These are phyloP conservation scores for Trichosanthes truncata DNA, from an alignment of 306 rosid species.

Conservation along the genomic window DNA sequence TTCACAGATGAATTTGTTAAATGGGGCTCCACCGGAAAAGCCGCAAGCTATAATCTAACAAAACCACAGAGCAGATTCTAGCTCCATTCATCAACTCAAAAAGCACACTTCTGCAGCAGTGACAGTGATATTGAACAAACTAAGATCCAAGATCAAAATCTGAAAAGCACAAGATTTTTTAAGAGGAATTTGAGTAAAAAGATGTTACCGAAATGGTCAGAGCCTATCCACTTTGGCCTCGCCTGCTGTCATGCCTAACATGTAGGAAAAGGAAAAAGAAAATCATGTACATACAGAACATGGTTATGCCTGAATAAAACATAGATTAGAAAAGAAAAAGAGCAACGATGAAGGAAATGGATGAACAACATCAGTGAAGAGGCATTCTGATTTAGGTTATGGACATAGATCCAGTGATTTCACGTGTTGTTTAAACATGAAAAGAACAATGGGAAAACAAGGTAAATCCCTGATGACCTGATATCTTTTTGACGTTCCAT, in stretches of 20 bases:
- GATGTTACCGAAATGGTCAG: background rate
- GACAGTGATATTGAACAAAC: background rate
- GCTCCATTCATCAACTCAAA: background rate
- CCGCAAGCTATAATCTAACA: background rate
- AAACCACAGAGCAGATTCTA: background rate
- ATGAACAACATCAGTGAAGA: background rate
- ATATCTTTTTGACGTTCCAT: constrained; percentile 1
- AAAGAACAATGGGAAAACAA: background rate
- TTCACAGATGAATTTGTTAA: background rate
- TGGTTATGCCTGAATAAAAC: background rate
- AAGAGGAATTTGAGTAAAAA: background rate
- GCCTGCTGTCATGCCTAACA: background rate
- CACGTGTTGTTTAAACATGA: background rate
- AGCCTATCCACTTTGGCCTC: background rate
- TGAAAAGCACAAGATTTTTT: background rate
- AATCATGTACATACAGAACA: background rate
- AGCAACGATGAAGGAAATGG: background rate
- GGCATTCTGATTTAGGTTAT: background rate
- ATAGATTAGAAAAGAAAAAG: background rate
- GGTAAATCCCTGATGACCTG: background rate
- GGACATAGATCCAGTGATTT: background rate
- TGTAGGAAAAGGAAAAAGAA: background rate
- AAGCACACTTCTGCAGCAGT: background rate
- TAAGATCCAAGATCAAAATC: background rate
- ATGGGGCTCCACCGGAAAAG: background rate